Base-by-base conservation (phyloP, 208 protist genomes). In the Crithidia expoeki region DNA sequence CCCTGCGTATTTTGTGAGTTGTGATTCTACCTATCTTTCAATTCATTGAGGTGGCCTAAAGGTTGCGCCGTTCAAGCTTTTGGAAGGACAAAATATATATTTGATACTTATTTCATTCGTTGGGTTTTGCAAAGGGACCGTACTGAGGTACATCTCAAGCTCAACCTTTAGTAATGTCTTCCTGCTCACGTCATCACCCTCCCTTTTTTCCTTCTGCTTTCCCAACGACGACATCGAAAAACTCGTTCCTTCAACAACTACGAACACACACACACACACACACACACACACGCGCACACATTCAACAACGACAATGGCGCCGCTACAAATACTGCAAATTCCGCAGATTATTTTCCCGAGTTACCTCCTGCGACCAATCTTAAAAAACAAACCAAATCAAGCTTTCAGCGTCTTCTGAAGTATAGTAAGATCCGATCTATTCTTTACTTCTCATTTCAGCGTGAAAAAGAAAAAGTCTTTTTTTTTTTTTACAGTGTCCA, bases 401-500 rank as follows among this genome's bases (percentile, higher is more conserved):
- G 11, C 21, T 21, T 50, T 4, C 4, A 50, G 19, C 46, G 46
- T 19, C 28, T 33, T 36, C 25, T 56, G 51, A 56, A 36, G 51
- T 36, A 56, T 5, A 21, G 28, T 56, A 56, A 56, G 51, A n/a
- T 21, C 7, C 12, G 2, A 56, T 56, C 51, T 56, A 16, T 56
- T 56, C 51, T 56, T 56, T 56, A 36, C 51, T 56, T 36, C 28
- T 36, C 21, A 7, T 10, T 36, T 32, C 32, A 36, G 51, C 51
- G 36, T 33, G 11, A 55, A 32, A 25, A 55, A 55, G 32, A 55
- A 55, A 16, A 30, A 53, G 2, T 32, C 11, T 23, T 32, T 53
- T 53, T 32, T 53, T 32, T 19, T 56, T 56, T 56, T n/a, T 32
- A 53, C 49, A 53, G 49, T 53, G 49, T 53, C 49, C 23, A 19